Evolutionary conservation across 2,329 filamentous ascomycete genomes (phyloP).

Genomic region (Fusarium sp.): DNA sequence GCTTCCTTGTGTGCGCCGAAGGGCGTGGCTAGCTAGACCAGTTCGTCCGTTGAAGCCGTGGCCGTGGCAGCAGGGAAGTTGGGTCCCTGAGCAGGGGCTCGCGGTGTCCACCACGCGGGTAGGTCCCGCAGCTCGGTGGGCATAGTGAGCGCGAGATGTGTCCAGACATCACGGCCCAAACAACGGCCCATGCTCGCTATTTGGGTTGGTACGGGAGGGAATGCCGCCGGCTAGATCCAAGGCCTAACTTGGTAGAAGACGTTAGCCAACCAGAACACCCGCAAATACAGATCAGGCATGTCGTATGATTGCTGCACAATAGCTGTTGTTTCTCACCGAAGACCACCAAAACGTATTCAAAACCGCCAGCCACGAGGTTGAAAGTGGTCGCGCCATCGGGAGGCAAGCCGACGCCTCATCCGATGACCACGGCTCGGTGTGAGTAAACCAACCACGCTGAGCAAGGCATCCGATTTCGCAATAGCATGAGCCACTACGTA

Average conservation of each 20-base stretch:
- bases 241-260: background rate
- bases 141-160: background rate
- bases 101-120: background rate
- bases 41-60: constrained; percentile 17
- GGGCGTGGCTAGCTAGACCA: background rate
- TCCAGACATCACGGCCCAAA: background rate
- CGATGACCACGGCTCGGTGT: background rate
- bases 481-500: constrained; percentile 34
- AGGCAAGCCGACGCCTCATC: constrained; percentile 1
- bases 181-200: background rate
- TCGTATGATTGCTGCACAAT: background rate
- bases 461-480: constrained; percentile 2
- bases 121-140: constrained; percentile 6
- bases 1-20: constrained; percentile 19
- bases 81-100: constrained; percentile 3
- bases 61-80: constrained; percentile 1
- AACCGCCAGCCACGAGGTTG: background rate
- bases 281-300: background rate
- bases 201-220: background rate
- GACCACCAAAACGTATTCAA: background rate
- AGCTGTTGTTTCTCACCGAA: background rate
- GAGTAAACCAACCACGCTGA: background rate
- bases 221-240: background rate
- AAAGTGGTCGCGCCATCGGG: constrained; percentile 1
- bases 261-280: background rate